phyloP scores from a whole-genome alignment of 2,329 filamentous ascomycete genomes.

The Leptodontidium sp. region DNA sequence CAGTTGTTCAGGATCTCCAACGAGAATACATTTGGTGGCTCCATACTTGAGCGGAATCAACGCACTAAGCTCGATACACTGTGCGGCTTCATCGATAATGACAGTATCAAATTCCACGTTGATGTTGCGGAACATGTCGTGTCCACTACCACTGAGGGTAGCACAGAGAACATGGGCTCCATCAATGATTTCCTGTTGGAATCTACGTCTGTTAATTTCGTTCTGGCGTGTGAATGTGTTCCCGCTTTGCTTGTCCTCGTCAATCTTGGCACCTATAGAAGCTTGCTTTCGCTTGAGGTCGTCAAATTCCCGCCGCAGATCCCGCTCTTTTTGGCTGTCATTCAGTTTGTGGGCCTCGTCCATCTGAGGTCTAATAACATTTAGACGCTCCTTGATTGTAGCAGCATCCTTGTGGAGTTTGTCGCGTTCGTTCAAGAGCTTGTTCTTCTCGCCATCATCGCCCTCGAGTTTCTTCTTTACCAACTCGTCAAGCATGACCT shows the following conservation, averaged over 20 bases:
- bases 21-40: slow-evolving; percentile 94
- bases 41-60: slow-evolving; percentile 98
- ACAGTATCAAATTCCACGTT: slow-evolving; percentile 98
- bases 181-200: slow-evolving; percentile 92
- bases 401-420: slow-evolving; percentile 69
- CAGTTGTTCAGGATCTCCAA: slow-evolving; percentile 96
- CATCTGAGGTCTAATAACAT: slow-evolving; percentile 73
- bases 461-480: slow-evolving; percentile 77
- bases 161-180: slow-evolving; percentile 93
- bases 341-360: slow-evolving; percentile 69
- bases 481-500: slow-evolving; percentile 92
- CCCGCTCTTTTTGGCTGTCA: slow-evolving; percentile 57
- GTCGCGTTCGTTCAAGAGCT: slow-evolving; percentile 57
- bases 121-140: slow-evolving; percentile 95
- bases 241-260: slow-evolving; percentile 85
- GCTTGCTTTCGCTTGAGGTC: slow-evolving; percentile 79
- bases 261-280: slow-evolving; percentile 82
- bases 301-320: slow-evolving; percentile 79
- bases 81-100: slow-evolving; percentile 96
- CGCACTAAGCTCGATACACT: slow-evolving; percentile 96
- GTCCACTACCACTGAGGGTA: slow-evolving; percentile 92
- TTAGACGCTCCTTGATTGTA: slow-evolving; percentile 79
- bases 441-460: slow-evolving; percentile 66
- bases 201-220: slow-evolving; percentile 82
- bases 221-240: slow-evolving; percentile 83